phyloP scores from a whole-genome alignment of 2,329 filamentous ascomycete genomes.

The Aureobasidium sp. region DNA sequence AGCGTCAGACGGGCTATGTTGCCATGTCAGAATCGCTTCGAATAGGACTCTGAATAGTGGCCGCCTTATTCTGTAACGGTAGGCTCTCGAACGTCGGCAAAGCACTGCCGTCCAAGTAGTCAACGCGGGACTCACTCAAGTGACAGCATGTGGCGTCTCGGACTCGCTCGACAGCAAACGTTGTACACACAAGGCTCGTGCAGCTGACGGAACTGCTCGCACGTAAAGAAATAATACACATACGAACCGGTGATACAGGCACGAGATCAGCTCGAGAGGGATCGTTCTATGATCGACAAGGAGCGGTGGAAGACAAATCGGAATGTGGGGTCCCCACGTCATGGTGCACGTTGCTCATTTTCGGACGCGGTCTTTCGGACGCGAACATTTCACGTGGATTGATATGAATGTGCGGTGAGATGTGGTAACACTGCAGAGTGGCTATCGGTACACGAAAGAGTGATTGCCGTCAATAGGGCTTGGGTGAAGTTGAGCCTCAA shows the following conservation, averaged over 20 bases:
- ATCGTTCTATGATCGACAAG: background rate
- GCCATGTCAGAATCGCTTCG: background rate
- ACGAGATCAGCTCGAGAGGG: conserved; percentile 6
- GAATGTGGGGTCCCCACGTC: conserved; percentile 12
- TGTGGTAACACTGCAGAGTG: background rate
- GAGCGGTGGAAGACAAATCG: conserved; percentile 4
- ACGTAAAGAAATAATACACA: background rate
- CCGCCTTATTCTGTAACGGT: background rate
- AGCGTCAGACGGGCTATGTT: background rate
- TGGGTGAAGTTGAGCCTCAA: background rate
- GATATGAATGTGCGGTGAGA: conserved; percentile 1
- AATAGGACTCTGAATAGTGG: background rate
- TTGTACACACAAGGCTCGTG: background rate
- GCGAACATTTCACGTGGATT: conserved; percentile 6
- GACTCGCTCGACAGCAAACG: background rate
- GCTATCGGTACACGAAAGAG: background rate
- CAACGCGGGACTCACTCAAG: background rate
- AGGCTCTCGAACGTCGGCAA: background rate
- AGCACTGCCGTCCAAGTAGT: background rate
- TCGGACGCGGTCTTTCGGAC: background rate
- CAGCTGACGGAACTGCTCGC: background rate
- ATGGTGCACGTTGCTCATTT: background rate
- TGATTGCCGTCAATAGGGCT: background rate
- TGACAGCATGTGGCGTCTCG: background rate
- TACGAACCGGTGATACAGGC: conserved; percentile 8